These are phyloP conservation scores for Pythium rishiriense DNA, from an alignment of 352 stramenopile species.

Conservation along the genomic window DNA sequence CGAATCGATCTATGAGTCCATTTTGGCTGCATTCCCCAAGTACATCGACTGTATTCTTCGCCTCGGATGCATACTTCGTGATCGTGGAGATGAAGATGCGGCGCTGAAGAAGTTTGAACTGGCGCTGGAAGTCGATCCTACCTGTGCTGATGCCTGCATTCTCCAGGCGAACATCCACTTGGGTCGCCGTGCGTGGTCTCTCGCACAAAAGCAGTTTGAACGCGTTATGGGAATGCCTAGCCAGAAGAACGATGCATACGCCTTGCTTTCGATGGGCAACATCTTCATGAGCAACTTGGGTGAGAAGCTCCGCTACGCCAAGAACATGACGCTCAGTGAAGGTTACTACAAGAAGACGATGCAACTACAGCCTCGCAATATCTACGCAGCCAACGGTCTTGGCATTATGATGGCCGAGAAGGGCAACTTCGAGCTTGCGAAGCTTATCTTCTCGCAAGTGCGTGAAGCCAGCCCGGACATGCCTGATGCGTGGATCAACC, in stretches of 20 bases:
- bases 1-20: slow-evolving; percentile 92
- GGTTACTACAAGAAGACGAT: slow-evolving; percentile 97
- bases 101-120: slow-evolving; percentile 92
- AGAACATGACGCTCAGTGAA: slow-evolving; percentile 94
- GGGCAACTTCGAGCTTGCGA: slow-evolving; percentile 94
- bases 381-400: slow-evolving; percentile 97
- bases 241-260: slow-evolving; percentile 95
- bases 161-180: slow-evolving; percentile 97
- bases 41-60: slow-evolving; percentile 95
- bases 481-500: slow-evolving; percentile 95
- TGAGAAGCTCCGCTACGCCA: slow-evolving; percentile 94
- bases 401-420: slow-evolving; percentile 98
- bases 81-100: slow-evolving; percentile 91
- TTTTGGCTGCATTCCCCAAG: slow-evolving; percentile 91
- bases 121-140: slow-evolving; percentile 89
- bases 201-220: slow-evolving; percentile 94
- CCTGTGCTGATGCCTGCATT: slow-evolving; percentile 91
- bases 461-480: slow-evolving; percentile 95
- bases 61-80: slow-evolving; percentile 92
- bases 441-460: slow-evolving; percentile 96
- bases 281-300: slow-evolving; percentile 98
- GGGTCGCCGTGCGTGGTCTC: slow-evolving; percentile 93
- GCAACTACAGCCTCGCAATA: slow-evolving; percentile 91
- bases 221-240: slow-evolving; percentile 94
- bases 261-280: slow-evolving; percentile 96